These are phyloP conservation scores for Oropetium thomaeum DNA, from an alignment of 176 grass and related monocot genomes.

Conservation along the genomic window DNA sequence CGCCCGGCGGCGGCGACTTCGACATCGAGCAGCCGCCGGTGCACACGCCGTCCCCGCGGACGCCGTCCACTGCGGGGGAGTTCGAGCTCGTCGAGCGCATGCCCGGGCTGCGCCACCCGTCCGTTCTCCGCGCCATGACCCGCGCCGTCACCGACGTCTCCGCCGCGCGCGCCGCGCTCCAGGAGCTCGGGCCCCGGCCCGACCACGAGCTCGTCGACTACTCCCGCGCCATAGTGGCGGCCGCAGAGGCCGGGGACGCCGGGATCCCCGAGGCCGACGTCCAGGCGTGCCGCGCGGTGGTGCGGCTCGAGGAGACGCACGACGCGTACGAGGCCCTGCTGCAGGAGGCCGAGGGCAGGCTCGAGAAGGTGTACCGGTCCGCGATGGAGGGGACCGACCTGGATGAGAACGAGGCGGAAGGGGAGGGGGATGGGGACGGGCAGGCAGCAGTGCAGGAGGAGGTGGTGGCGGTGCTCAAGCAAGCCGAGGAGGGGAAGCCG, in stretches of 20 bases:
- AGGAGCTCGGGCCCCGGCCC: constrained; percentile 59
- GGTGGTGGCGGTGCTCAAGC: constrained; percentile 49
- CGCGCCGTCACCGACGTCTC: constrained; percentile 70
- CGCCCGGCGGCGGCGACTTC: constrained; percentile 22
- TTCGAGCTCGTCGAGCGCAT: constrained; percentile 72
- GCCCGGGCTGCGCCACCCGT: constrained; percentile 67
- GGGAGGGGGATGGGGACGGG: not conserved
- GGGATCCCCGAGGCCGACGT: constrained; percentile 37
- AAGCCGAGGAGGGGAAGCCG: constrained; percentile 46
- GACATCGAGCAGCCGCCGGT: constrained; percentile 67
- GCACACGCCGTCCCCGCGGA: constrained; percentile 35
- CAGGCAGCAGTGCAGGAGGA: constrained; percentile 48
- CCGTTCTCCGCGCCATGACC: constrained; percentile 81
- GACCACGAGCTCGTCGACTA: constrained; percentile 87
- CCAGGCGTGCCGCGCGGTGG: constrained; percentile 43
- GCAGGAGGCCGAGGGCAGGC: constrained; percentile 54
- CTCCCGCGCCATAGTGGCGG: constrained; percentile 49
- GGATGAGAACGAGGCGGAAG: constrained; percentile 13
- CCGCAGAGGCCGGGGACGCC: constrained; percentile 10
- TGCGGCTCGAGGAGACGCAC: constrained; percentile 61
- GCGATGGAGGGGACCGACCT: constrained; percentile 43
- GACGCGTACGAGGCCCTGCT: constrained; percentile 60
- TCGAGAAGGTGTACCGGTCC: constrained; percentile 59
- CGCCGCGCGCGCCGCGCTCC: constrained; percentile 67
- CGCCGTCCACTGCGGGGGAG: constrained; percentile 29